Percentiles rank a stretch among this genome's conserved stretches.
phyloP scores from a whole-genome alignment of 495 filamentous ascomycete species.

The Massariosphaeria phaeospora region DNA sequence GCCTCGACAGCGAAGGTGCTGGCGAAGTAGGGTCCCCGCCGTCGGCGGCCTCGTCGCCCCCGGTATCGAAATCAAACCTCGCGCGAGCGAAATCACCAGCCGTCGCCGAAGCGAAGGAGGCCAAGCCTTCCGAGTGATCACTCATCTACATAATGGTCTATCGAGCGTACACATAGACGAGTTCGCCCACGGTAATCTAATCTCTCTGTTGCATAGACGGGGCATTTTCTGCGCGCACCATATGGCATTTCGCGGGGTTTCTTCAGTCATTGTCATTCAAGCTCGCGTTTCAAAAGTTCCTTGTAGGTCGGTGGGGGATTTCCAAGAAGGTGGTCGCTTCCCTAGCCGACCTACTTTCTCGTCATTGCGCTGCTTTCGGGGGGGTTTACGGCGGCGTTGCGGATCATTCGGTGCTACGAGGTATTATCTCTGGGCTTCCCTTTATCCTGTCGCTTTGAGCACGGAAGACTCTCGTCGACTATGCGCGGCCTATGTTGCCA shows the following conservation, averaged over 20 bases:
- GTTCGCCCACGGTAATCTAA: conserved; percentile 31
- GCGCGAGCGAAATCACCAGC: conserved; percentile 50
- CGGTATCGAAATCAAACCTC: conserved; percentile 51
- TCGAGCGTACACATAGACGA: conserved; percentile 23
- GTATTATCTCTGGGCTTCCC: no score
- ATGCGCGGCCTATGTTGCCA: no score
- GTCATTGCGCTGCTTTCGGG: neutral
- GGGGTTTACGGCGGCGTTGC: neutral
- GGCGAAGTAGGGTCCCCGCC: conserved; percentile 57
- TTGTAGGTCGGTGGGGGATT: no score
- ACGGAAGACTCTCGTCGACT: no score
- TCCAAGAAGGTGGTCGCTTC: no score
- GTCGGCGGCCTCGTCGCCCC: conserved; percentile 55
- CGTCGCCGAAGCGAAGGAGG: conserved; percentile 20
- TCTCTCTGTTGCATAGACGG: conserved; percentile 36
- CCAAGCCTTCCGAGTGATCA: conserved; percentile 32
- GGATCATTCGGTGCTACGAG: no score
- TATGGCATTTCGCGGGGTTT: conserved; percentile 33
- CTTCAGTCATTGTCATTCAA: no score
- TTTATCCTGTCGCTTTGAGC: no score
- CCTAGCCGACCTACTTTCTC: neutral
- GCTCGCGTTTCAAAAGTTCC: no score
- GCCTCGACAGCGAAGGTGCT: conserved; percentile 47
- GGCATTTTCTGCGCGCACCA: conserved; percentile 31
- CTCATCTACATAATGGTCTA: conserved; percentile 19